Percentiles rank a stretch among this genome's conserved stretches.
Conservation (phyloP, 176 grass and related monocot species). For the Carex pumila region DNA sequence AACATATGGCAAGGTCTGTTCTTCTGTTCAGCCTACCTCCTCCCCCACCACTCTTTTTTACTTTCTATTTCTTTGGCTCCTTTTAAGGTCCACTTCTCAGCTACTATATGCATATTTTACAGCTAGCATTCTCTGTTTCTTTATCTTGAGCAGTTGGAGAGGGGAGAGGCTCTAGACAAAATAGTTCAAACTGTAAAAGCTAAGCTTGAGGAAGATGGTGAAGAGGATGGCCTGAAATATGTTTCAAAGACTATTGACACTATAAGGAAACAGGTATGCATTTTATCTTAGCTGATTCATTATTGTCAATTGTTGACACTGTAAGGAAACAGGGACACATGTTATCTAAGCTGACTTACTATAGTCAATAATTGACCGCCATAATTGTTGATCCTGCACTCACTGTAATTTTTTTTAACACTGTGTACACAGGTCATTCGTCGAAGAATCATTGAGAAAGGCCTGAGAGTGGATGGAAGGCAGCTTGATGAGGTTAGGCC, state of each 20-base stretch:
- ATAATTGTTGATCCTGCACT: conserved; percentile 9
- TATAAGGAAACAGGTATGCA: conserved; percentile 77
- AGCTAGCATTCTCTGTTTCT: conserved; percentile 22
- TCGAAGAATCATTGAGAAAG: conserved; percentile 89
- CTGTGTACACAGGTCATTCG: conserved; percentile 63
- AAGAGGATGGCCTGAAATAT: conserved; percentile 86
- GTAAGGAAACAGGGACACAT: conserved; percentile 71
- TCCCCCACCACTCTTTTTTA: not conserved
- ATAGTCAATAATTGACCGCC: not conserved
- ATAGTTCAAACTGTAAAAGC: conserved; percentile 64
- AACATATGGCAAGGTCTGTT: conserved; percentile 75
- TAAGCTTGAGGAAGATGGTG: conserved; percentile 91
- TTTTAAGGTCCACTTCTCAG: not conserved
- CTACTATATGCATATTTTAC: not conserved
- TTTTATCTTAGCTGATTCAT: not conserved
- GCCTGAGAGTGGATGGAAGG: conserved; percentile 88
- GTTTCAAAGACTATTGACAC: conserved; percentile 76
- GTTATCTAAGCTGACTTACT: not conserved
- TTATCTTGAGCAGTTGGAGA: conserved; percentile 63
- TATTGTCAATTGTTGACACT: not conserved
- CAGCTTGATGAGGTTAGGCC: conserved; percentile 94
- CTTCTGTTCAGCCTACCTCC: not conserved
- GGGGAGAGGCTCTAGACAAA: conserved; percentile 82
- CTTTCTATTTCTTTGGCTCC: not conserved
- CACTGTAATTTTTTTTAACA: conserved; percentile 17